phyloP scores from a whole-genome alignment of 805 yeast species.

The Jamesozyma hellenica region DNA sequence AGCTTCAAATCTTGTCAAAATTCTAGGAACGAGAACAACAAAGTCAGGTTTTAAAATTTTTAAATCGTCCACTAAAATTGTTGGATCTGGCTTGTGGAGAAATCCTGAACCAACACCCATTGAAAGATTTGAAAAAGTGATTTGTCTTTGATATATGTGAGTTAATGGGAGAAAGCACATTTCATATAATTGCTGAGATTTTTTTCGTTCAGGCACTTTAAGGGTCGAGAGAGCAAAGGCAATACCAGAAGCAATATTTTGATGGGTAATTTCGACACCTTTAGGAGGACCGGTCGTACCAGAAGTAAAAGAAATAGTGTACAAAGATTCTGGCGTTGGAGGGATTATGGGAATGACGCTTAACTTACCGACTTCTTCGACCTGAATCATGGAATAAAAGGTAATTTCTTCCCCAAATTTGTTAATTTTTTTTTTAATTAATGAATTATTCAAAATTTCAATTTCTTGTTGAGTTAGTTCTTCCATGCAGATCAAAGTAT shows the following conservation, averaged over 20 bases:
- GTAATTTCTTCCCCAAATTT: conserved; percentile 29
- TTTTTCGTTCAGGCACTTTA: conserved; percentile 19
- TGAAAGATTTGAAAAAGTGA: conserved; percentile 35
- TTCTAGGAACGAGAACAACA: conserved; percentile 53
- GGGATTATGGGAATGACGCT: conserved; percentile 35
- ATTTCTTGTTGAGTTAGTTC: conserved; percentile 30
- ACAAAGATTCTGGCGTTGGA: conserved; percentile 43
- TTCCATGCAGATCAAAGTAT: conserved; percentile 50
- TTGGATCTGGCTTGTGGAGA: conserved; percentile 43
- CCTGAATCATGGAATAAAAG: conserved; percentile 34
- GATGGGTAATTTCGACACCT: conserved; percentile 53
- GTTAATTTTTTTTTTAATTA: conserved; percentile 17
- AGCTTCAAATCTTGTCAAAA: conserved; percentile 51
- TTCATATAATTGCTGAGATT: conserved; percentile 23
- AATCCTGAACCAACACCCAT: conserved; percentile 46
- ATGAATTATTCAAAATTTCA: conserved; percentile 25
- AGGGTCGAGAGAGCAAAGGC: conserved; percentile 34
- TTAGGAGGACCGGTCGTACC: conserved; percentile 73
- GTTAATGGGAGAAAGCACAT: conserved; percentile 47
- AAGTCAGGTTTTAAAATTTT: conserved; percentile 43
- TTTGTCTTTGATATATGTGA: conserved; percentile 45
- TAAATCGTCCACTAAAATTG: conserved; percentile 49
- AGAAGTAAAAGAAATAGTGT: conserved; percentile 62
- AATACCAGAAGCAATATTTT: conserved; percentile 41
- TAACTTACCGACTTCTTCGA: conserved; percentile 34